Conservation (phyloP, 768 basidiomycete species). For the Pleurotus salmoneostramineus region DNA sequence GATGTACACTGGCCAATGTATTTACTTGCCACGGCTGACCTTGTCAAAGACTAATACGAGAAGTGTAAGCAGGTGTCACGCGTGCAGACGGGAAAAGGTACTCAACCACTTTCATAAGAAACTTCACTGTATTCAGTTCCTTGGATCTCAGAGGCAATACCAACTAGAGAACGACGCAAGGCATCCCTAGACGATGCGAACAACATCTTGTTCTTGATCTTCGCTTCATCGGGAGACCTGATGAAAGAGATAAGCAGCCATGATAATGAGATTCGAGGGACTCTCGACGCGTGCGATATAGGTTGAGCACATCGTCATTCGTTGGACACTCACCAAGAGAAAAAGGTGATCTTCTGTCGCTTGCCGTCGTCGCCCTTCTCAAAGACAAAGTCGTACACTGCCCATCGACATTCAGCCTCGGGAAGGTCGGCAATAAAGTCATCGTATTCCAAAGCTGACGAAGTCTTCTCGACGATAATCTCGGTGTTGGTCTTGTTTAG, state of each 20-base stretch:
- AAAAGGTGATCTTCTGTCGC: constrained; percentile 84
- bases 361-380: constrained; percentile 68
- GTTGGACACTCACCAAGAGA: constrained; percentile 52
- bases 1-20: constrained; percentile 2
- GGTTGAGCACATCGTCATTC: too few relatives aligned
- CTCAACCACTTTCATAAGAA: constrained; percentile 63
- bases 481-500: constrained; percentile 60
- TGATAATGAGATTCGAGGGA: too few relatives aligned
- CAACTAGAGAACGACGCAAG: constrained; percentile 67
- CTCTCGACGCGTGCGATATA: too few relatives aligned
- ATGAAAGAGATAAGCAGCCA: constrained; percentile 16
- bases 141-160: constrained; percentile 80
- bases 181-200: constrained; percentile 86
- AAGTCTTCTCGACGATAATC: constrained; percentile 74
- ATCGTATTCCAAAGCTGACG: constrained; percentile 50
- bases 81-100: neutral
- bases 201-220: constrained; percentile 91
- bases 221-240: constrained; percentile 86
- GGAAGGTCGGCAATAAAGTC: constrained; percentile 74
- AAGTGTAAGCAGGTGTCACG: neutral
- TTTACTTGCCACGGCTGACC: constrained; percentile 22
- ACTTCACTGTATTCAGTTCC: constrained; percentile 79
- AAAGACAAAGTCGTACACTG: constrained; percentile 90
- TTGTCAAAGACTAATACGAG: constrained; percentile 26
- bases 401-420: constrained; percentile 75